Evolutionary conservation across 495 filamentous ascomycete species (phyloP).

Genomic region (Halenospora varia): DNA sequence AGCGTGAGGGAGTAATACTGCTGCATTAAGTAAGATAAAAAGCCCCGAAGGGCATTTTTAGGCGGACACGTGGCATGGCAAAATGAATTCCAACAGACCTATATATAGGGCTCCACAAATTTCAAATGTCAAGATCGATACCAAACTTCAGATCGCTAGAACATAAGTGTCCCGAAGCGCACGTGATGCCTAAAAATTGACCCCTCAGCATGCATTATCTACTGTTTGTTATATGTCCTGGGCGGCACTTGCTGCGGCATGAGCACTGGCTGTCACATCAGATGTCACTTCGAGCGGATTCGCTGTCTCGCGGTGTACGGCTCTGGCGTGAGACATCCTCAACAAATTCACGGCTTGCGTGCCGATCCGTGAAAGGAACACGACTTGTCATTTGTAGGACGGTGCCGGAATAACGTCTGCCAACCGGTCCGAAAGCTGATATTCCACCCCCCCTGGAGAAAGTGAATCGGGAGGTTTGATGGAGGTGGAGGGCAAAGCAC

Average conservation of each 20-base stretch:
- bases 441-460: neutral
- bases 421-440: neutral
- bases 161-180: neutral
- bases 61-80: constrained; percentile 19
- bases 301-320: neutral
- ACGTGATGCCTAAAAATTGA: no score
- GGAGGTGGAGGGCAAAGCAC: neutral
- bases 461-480: neutral
- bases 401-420: neutral
- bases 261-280: neutral
- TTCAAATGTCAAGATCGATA: constrained; percentile 2
- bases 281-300: neutral
- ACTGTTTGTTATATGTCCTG: neutral
- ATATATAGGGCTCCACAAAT: constrained; percentile 12
- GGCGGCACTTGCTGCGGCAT: neutral
- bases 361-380: neutral
- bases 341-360: neutral
- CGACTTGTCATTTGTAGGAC: neutral
- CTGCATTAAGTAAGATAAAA: constrained; percentile 12
- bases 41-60: constrained; percentile 6
- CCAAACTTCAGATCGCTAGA: neutral
- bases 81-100: constrained; percentile 13
- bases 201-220: neutral
- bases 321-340: neutral
- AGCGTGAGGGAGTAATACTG: neutral